phyloP scores from a whole-genome alignment of 2,329 filamentous ascomycete genomes.

The Macrophomina phaseolina region DNA sequence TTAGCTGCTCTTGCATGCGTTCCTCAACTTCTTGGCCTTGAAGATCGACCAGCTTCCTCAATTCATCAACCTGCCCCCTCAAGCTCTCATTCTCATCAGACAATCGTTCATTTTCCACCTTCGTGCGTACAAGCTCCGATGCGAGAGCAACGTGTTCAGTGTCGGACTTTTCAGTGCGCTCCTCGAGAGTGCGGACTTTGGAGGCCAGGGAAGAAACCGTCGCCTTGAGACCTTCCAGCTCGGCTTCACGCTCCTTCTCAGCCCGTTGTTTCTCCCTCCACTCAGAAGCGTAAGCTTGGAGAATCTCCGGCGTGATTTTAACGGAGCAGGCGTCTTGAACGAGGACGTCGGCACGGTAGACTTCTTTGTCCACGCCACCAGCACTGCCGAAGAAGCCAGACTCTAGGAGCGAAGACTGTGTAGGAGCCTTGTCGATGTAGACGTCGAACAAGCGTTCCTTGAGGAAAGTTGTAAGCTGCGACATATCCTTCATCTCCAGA shows the following conservation, averaged over 20 bases:
- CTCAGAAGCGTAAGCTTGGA: conserved; percentile 80
- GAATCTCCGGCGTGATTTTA: conserved; percentile 80
- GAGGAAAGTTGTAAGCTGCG: conserved; percentile 82
- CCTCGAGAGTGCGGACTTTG: conserved; percentile 83
- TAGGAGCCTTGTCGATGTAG: conserved; percentile 94
- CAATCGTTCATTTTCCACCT: conserved; percentile 91
- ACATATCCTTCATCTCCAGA: conserved; percentile 88
- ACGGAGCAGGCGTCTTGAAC: conserved; percentile 91
- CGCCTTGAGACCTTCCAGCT: conserved; percentile 71
- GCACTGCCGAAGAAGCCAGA: conserved; percentile 97
- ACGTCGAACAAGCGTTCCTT: conserved; percentile 96
- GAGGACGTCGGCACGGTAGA: conserved; percentile 92
- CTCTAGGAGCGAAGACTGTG: conserved; percentile 89
- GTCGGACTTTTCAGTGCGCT: conserved; percentile 86
- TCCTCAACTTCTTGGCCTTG: conserved; percentile 89
- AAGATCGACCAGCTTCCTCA: conserved; percentile 84
- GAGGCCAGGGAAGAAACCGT: conserved; percentile 68
- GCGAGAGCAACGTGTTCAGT: conserved; percentile 89
- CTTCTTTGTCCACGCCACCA: conserved; percentile 87
- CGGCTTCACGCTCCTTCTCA: conserved; percentile 81
- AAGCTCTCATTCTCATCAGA: conserved; percentile 89
- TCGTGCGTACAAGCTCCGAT: conserved; percentile 87
- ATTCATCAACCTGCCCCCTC: conserved; percentile 81
- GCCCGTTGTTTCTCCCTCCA: conserved; percentile 90
- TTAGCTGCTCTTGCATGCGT: conserved; percentile 81